Conservation (phyloP, 495 filamentous ascomycete species). For the Penicillium herquei region DNA sequence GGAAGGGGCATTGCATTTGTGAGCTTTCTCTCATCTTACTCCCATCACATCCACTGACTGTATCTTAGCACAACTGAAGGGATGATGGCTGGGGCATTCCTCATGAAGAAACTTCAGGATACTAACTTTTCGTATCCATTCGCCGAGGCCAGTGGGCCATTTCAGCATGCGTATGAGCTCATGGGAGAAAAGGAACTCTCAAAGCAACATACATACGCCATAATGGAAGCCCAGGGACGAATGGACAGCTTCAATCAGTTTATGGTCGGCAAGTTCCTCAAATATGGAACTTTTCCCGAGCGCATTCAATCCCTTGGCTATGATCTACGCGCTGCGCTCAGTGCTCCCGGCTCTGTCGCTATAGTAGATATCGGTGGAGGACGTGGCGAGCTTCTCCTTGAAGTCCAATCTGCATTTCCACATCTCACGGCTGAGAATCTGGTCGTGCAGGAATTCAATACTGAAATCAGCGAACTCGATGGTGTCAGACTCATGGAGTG, state of each 20-base stretch:
- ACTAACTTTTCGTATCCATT: slow-evolving; percentile 38
- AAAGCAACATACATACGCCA: slow-evolving; percentile 34
- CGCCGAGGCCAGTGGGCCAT: slow-evolving; percentile 28
- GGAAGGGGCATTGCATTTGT: slow-evolving; percentile 44
- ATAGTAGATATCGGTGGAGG: slow-evolving; percentile 58
- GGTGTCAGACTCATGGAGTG: slow-evolving; percentile 32
- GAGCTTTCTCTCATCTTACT: slow-evolving; percentile 1
- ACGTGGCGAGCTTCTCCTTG: slow-evolving; percentile 50
- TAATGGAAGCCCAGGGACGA: slow-evolving; percentile 37
- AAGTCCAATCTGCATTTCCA: slow-evolving; percentile 42
- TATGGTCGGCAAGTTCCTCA: slow-evolving; percentile 41
- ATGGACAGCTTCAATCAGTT: slow-evolving; percentile 44
- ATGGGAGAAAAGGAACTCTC: slow-evolving; percentile 32
- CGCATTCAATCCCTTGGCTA: slow-evolving; percentile 29
- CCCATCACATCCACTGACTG: background rate
- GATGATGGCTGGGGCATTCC: slow-evolving; percentile 34
- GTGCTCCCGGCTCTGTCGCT: slow-evolving; percentile 13
- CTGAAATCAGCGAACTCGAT: slow-evolving; percentile 25
- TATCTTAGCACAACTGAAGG: slow-evolving; percentile 33
- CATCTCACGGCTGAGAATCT: slow-evolving; percentile 35
- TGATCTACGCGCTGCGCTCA: slow-evolving; percentile 31
- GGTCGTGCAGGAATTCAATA: slow-evolving; percentile 49
- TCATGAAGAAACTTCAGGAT: slow-evolving; percentile 35
- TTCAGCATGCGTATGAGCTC: slow-evolving; percentile 35
- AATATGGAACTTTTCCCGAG: slow-evolving; percentile 30